Evolutionary conservation across 257 asterid species (phyloP).

Genomic region (Jacaranda mimosifolia): DNA sequence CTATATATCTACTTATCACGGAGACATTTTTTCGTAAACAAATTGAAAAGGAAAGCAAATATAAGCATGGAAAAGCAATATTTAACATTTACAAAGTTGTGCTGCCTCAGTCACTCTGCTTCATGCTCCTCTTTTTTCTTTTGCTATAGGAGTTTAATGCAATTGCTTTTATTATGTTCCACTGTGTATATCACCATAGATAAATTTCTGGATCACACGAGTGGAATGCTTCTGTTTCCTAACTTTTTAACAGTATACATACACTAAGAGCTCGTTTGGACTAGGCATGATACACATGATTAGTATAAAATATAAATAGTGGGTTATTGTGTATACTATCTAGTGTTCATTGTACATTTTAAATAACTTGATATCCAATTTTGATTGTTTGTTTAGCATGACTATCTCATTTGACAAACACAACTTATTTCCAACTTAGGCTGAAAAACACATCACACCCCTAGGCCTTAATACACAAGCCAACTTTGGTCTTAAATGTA

Average conservation of each 20-base stretch:
- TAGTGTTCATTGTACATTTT: no score
- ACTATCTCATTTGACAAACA: no score
- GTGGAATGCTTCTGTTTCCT: neutral
- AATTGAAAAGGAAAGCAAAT: neutral
- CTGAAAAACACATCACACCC: no score
- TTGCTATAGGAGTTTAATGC: neutral
- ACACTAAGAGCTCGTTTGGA: neutral
- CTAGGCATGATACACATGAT: no score
- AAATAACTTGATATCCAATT: no score
- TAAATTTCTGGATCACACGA: slow-evolving; percentile 6
- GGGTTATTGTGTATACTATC: no score
- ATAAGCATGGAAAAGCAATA: neutral
- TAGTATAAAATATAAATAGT: no score
- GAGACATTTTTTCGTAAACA: neutral
- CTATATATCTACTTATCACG: neutral
- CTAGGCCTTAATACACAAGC: no score
- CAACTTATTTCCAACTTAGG: no score
- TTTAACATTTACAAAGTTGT: neutral
- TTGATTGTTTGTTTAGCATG: no score
- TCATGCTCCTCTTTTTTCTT: neutral
- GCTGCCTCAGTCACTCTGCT: neutral
- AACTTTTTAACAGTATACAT: neutral
- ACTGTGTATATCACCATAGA: neutral
- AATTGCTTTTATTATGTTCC: neutral
- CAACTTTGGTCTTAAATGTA: no score